phyloP scores from a whole-genome alignment of 345 rosid genomes.

The Eucalyptus regnans region DNA sequence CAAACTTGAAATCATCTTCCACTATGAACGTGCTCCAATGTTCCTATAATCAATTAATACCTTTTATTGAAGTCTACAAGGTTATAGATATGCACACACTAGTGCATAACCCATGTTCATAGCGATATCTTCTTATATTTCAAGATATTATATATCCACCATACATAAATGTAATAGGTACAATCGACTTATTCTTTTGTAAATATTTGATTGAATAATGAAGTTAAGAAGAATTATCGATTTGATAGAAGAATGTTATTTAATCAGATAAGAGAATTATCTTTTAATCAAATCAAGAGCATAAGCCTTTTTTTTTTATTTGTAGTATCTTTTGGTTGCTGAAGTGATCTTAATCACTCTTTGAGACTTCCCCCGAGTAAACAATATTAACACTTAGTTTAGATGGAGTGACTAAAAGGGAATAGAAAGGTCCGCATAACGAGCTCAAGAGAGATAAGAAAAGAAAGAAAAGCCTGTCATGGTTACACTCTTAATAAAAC shows the following conservation, averaged over 20 bases:
- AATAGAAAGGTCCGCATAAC: not conserved
- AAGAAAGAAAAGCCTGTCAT: not conserved
- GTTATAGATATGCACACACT: not conserved
- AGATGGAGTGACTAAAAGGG: not conserved
- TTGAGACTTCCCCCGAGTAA: not conserved
- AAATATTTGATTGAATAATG: not conserved
- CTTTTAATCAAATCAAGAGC: not conserved
- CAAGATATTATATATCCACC: not conserved
- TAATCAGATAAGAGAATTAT: not conserved
- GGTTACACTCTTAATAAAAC: not conserved
- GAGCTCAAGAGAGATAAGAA: not conserved
- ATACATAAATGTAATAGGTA: not conserved
- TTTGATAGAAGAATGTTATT: not conserved
- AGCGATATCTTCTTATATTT: too few species aligned
- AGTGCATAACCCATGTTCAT: not conserved
- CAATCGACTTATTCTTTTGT: not conserved
- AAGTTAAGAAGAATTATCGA: not conserved
- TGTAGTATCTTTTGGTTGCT: not conserved
- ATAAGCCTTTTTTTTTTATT: not conserved
- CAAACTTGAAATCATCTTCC: conserved; percentile 45
- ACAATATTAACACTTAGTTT: not conserved
- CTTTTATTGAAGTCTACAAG: not conserved
- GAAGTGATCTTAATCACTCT: not conserved
- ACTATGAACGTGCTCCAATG: conserved; percentile 50
- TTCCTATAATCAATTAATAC: conserved; percentile 9